Conservation (phyloP, 176 grass and related monocot genomes). For the Dactylis glomerata region DNA sequence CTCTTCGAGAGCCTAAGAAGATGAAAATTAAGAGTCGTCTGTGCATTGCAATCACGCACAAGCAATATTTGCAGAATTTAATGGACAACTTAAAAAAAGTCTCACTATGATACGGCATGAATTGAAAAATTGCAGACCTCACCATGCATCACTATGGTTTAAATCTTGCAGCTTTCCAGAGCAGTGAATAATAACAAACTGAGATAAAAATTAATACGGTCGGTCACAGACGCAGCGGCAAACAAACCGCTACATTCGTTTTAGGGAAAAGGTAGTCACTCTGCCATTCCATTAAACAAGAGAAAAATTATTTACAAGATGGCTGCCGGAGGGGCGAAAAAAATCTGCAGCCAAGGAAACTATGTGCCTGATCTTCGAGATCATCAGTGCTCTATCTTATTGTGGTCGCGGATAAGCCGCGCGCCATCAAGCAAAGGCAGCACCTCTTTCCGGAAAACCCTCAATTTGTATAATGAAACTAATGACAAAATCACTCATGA, state of each 20-base stretch:
- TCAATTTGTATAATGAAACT: background rate
- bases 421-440: background rate
- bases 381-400: background rate
- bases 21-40: background rate
- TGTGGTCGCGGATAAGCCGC: background rate
- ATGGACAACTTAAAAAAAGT: background rate
- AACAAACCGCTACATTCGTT: background rate
- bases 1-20: constrained; percentile 63
- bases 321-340: no score
- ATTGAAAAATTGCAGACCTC: background rate
- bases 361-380: background rate
- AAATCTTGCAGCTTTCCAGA: background rate
- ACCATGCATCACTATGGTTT: background rate
- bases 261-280: no score
- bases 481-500: background rate
- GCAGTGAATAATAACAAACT: background rate
- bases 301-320: background rate
- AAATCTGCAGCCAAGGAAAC: no score
- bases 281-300: no score
- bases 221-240: background rate
- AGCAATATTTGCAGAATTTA: background rate
- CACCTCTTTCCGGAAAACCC: background rate
- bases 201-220: background rate
- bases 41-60: background rate
- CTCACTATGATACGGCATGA: background rate